These are phyloP conservation scores for Alternaria metachromatica DNA, from an alignment of 2,329 filamentous ascomycete genomes.

Conservation along the genomic window DNA sequence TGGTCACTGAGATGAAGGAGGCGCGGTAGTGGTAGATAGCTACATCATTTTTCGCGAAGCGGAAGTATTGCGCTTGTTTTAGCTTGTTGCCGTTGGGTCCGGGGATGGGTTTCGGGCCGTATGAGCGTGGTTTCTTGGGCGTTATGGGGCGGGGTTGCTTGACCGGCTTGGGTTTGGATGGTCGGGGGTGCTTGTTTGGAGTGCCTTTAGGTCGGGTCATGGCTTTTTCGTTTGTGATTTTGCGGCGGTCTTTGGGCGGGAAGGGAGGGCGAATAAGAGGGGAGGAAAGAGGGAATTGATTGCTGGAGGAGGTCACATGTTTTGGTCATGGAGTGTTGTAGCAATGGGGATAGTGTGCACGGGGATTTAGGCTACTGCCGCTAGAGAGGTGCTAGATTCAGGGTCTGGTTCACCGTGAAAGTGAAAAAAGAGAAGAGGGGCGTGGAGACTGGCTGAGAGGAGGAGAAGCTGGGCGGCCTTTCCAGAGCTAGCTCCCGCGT, in stretches of 20 bases:
- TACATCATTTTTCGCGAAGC: constrained; percentile 16
- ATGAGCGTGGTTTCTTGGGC: background rate
- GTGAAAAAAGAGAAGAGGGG: background rate
- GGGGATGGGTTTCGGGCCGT: background rate
- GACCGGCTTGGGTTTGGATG: background rate
- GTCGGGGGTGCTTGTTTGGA: background rate
- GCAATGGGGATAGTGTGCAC: background rate
- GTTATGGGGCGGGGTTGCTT: background rate
- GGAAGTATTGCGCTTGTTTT: constrained; percentile 21
- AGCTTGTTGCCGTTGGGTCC: background rate
- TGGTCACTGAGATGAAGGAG: constrained; percentile 4
- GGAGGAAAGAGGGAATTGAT: background rate
- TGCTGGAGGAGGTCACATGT: background rate
- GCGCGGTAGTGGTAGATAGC: constrained; percentile 29
- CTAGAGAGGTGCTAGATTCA: background rate
- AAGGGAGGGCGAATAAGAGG: background rate
- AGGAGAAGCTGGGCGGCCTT: background rate
- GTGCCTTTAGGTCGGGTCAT: background rate
- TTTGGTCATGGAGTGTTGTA: background rate
- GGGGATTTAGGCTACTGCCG: background rate
- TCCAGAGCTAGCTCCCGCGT: background rate
- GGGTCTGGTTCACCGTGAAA: background rate
- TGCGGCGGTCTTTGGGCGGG: background rate
- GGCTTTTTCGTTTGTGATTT: background rate
- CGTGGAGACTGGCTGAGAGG: background rate